A percentile compares a stretch with the other conserved stretches of the same genome.
Conservation (phyloP, 2,329 filamentous ascomycete genomes). For the Elsinoe necatrix region DNA sequence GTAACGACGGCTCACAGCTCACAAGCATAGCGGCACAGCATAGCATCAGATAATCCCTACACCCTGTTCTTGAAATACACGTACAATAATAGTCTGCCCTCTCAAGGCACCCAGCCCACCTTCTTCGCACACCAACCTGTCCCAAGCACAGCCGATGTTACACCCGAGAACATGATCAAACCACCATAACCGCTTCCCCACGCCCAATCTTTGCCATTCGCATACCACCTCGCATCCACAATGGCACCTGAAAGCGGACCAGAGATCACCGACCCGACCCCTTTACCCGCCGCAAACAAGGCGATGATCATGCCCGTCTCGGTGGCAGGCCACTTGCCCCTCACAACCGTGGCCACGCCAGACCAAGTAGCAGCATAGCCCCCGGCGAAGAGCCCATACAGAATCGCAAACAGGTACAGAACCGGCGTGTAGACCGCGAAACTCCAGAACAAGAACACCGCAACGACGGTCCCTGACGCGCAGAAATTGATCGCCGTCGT, state of each 20-base stretch:
- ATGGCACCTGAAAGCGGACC: conserved; percentile 35
- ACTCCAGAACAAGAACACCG: conserved; percentile 39
- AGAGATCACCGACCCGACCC: conserved; percentile 44
- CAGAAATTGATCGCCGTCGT: conserved; percentile 32
- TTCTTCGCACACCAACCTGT: conserved; percentile 12
- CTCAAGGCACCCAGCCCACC: conserved; percentile 2
- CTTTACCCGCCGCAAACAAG: conserved; percentile 42
- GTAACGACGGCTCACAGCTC: neutral
- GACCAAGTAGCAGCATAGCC: conserved; percentile 32
- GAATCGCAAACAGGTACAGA: conserved; percentile 36
- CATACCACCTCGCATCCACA: neutral
- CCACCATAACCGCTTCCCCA: conserved; percentile 8
- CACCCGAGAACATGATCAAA: conserved; percentile 10
- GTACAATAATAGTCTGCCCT: neutral
- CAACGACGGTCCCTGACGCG: conserved; percentile 28
- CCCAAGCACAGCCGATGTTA: neutral
- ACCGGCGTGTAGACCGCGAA: conserved; percentile 35
- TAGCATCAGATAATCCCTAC: neutral
- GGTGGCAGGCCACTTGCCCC: conserved; percentile 19
- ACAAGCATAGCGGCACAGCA: neutral
- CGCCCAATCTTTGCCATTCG: neutral
- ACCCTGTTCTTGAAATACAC: neutral
- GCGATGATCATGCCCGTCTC: conserved; percentile 44
- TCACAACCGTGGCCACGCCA: conserved; percentile 22
- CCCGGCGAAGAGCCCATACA: conserved; percentile 37